A percentile compares a stretch with the other conserved stretches of the same genome.
These are phyloP conservation scores for Pseudozyma hubeiensis DNA, from an alignment of 1,284 basidiomycete species.

Conservation along the genomic window DNA sequence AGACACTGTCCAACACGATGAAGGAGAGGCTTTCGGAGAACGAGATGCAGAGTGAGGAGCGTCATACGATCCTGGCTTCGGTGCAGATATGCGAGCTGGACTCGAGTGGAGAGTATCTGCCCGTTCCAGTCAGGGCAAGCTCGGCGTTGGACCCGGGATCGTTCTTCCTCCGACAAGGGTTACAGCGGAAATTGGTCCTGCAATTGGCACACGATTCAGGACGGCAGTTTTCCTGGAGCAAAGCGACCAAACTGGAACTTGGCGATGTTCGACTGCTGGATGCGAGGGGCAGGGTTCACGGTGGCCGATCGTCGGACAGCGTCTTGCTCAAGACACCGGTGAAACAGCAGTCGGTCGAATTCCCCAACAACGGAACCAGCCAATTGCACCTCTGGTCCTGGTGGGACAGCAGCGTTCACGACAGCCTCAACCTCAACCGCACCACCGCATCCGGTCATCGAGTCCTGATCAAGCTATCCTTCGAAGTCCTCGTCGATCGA, in stretches of 20 bases:
- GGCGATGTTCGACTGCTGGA: constrained; percentile 88
- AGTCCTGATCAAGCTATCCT: constrained; percentile 81
- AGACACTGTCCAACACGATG: constrained; percentile 33
- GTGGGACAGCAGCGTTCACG: constrained; percentile 96
- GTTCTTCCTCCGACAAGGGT: constrained; percentile 89
- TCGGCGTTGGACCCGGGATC: constrained; percentile 84
- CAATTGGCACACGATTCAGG: constrained; percentile 88
- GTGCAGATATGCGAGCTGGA: constrained; percentile 88
- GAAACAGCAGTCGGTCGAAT: constrained; percentile 57
- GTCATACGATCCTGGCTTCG: constrained; percentile 87
- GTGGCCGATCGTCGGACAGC: constrained; percentile 72
- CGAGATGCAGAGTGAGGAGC: constrained; percentile 88
- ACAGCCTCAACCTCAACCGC: constrained; percentile 85
- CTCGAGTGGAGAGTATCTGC: constrained; percentile 83
- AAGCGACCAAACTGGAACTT: constrained; percentile 80
- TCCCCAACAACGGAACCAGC: constrained; percentile 55
- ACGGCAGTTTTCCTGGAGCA: constrained; percentile 84
- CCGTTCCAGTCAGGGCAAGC: constrained; percentile 83
- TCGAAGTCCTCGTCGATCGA: constrained; percentile 83
- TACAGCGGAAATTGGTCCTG: constrained; percentile 85
- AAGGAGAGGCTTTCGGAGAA: constrained; percentile 77
- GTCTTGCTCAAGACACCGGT: constrained; percentile 47
- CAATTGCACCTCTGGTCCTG: constrained; percentile 68
- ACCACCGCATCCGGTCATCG: constrained; percentile 83
- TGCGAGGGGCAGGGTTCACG: constrained; percentile 81